These are phyloP conservation scores for Apocynum venetum DNA, from an alignment of 257 asterid genomes.

Conservation along the genomic window DNA sequence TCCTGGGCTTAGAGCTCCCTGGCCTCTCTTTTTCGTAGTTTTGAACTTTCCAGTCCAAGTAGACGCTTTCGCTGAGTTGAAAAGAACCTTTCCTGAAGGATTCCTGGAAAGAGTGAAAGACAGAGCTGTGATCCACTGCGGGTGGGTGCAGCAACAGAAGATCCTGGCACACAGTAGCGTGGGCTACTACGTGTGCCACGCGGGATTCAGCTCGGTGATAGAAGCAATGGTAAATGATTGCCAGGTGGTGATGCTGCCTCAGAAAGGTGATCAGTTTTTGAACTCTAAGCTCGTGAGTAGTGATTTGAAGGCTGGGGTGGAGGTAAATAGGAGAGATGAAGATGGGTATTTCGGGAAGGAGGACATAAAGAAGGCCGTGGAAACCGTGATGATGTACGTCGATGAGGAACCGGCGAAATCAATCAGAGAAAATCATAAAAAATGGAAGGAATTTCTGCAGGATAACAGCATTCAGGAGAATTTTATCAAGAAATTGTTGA, in stretches of 20 bases:
- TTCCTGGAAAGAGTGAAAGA: conserved; percentile 33
- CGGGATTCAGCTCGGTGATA: conserved; percentile 51
- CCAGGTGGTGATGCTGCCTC: conserved; percentile 43
- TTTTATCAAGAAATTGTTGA: conserved; percentile 29
- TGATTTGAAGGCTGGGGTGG: conserved; percentile 48
- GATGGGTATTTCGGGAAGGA: conserved; percentile 43
- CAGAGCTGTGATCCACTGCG: conserved; percentile 35
- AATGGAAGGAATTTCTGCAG: conserved; percentile 41
- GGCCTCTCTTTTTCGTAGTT: conserved; percentile 40
- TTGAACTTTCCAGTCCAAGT: conserved; percentile 36
- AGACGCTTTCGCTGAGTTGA: conserved; percentile 23
- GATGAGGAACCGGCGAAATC: conserved; percentile 24
- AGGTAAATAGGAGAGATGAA: conserved; percentile 50
- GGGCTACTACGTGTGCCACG: conserved; percentile 46
- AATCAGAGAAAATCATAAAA: conserved; percentile 32
- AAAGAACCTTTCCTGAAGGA: conserved; percentile 41
- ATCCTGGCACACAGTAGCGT: conserved; percentile 41
- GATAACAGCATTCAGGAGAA: conserved; percentile 31
- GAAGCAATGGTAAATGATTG: conserved; percentile 53
- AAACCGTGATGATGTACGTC: conserved; percentile 20
- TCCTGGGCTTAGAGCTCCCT: conserved; percentile 44
- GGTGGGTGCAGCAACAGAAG: conserved; percentile 65
- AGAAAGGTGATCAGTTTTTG: conserved; percentile 22
- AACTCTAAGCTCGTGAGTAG: conserved; percentile 38
- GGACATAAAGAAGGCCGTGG: conserved; percentile 37